A percentile compares a stretch with the other conserved stretches of the same genome.
These are phyloP conservation scores for Cicer yamashitae DNA, from an alignment of 306 rosid genomes.

Conservation along the genomic window DNA sequence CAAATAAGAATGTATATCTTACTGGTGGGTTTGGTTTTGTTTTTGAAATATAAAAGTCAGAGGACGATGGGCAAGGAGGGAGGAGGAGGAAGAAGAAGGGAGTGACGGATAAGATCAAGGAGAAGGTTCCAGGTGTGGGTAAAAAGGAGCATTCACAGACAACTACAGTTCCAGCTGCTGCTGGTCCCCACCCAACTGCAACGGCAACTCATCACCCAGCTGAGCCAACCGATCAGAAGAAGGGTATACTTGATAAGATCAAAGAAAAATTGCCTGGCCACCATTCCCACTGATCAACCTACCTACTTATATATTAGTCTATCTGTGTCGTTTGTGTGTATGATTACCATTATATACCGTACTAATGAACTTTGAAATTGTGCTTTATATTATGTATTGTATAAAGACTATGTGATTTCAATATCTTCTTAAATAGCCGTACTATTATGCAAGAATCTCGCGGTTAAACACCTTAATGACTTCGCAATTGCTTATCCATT, in stretches of 20 bases:
- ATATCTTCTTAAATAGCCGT: no score
- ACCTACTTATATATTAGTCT: background rate
- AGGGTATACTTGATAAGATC: constrained; percentile 71
- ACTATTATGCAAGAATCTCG: no score
- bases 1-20: no score
- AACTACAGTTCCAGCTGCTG: background rate
- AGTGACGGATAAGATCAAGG: constrained; percentile 65
- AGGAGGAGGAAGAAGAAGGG: constrained; percentile 79
- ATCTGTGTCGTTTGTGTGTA: background rate
- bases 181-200: background rate
- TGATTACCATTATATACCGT: background rate
- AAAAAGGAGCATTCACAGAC: constrained; percentile 29
- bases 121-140: constrained; percentile 55
- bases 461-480: background rate
- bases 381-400: background rate
- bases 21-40: no score
- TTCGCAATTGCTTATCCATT: background rate
- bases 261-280: constrained; percentile 84
- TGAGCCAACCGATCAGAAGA: constrained; percentile 59
- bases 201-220: constrained; percentile 37
- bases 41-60: constrained; percentile 50
- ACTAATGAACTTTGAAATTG: background rate
- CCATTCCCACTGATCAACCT: constrained; percentile 37
- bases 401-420: background rate
- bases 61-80: constrained; percentile 76